These are phyloP conservation scores for Colletotrichum tamarilloi DNA, from an alignment of 2,329 filamentous ascomycete genomes.

Conservation along the genomic window DNA sequence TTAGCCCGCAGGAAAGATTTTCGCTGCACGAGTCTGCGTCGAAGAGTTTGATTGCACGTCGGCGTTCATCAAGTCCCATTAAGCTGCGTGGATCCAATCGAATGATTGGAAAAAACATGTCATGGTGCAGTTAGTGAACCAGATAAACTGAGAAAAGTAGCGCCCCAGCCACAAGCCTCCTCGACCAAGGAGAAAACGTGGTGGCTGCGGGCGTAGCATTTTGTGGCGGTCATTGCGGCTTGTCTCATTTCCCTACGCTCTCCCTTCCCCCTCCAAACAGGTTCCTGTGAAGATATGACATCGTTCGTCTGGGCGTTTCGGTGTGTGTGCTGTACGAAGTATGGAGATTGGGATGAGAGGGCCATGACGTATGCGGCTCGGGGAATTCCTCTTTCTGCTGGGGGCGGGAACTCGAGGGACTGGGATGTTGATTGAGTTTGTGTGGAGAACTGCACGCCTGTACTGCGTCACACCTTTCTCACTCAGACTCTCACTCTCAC, in stretches of 20 bases:
- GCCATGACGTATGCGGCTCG: slow-evolving; percentile 34
- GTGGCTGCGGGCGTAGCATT: slow-evolving; percentile 9
- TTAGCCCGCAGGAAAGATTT: slow-evolving; percentile 14
- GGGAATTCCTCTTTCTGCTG: slow-evolving; percentile 5
- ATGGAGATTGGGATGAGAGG: background rate
- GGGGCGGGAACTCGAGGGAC: background rate
- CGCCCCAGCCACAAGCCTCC: background rate
- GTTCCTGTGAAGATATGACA: slow-evolving; percentile 27
- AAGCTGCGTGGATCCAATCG: too few relatives aligned
- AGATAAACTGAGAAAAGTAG: background rate
- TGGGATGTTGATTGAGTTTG: slow-evolving; percentile 7
- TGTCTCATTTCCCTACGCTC: slow-evolving; percentile 16
- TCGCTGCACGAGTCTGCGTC: slow-evolving; percentile 1
- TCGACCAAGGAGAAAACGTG: slow-evolving; percentile 15
- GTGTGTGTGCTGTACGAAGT: too few relatives aligned
- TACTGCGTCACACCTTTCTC: slow-evolving; percentile 28
- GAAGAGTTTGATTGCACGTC: slow-evolving; percentile 13
- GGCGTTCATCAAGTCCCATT: background rate
- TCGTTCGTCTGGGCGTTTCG: slow-evolving; percentile 3
- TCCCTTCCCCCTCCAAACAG: slow-evolving; percentile 18
- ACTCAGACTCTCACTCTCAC: background rate
- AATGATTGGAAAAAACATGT: slow-evolving; percentile 25
- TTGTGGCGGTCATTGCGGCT: slow-evolving; percentile 7
- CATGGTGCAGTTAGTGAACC: slow-evolving; percentile 19
- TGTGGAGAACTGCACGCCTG: slow-evolving; percentile 10